A percentile compares a stretch with the other conserved stretches of the same genome.
These are phyloP conservation scores for Acer negundo DNA, from an alignment of 345 rosid species.

Conservation along the genomic window DNA sequence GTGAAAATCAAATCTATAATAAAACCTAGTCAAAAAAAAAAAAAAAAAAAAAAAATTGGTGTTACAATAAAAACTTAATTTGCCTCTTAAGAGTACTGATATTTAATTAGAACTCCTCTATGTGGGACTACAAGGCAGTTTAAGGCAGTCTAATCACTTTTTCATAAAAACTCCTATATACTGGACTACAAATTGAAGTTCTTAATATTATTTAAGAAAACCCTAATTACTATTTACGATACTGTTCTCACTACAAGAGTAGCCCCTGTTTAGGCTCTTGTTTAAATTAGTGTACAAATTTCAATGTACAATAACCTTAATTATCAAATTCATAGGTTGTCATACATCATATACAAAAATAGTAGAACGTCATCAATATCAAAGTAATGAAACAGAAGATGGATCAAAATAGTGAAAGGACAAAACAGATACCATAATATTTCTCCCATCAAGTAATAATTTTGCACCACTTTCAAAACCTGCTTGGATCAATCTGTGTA, in stretches of 20 bases:
- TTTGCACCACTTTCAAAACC: constrained; percentile 56
- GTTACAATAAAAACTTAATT: neutral
- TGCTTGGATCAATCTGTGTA: constrained; percentile 46
- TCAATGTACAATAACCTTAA: neutral
- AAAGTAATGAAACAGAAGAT: neutral
- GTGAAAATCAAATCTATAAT: neutral
- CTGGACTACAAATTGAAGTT: neutral
- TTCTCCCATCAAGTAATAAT: constrained; percentile 66
- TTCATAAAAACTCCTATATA: neutral
- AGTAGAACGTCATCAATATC: neutral
- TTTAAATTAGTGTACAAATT: neutral
- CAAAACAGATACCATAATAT: constrained; percentile 42
- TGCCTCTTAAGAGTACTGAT: neutral
- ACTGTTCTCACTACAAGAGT: neutral
- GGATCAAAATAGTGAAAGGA: neutral
- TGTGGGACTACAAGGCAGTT: neutral
- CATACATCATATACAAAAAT: neutral
- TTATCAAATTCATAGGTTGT: neutral
- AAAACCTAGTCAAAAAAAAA: neutral
- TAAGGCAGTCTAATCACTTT: neutral
- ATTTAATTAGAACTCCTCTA: no score
- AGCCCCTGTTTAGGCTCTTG: neutral
- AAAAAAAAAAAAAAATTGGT: neutral
- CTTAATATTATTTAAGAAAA: no score
- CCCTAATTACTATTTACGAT: neutral